Base-by-base conservation (phyloP, 257 asterid species). In the Scutellaria galericulata region DNA sequence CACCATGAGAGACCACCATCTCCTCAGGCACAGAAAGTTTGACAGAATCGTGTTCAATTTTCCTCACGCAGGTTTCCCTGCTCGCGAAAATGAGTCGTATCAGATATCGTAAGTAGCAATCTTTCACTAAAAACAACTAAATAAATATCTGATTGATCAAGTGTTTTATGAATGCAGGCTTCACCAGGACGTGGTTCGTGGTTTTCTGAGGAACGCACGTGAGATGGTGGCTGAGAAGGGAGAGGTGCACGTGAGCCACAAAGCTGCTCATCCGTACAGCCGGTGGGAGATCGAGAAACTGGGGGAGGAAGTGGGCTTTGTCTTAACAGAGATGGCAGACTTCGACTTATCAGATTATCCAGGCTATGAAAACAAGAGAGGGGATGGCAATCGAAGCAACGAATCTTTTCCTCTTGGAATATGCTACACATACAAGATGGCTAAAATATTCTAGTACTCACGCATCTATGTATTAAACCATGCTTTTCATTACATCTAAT, bases 171-270 rank as follows among this genome's bases (percentile, higher is more conserved):
- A 39, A 8, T 66, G 1, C 72, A 82, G 84, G 75, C 80, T 57
- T 64, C 88, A 81, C 46, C 74, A 66, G 72, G 44, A 37, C 0
- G 57, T 83, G 15, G 80, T 80, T 10, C 66, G 71, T 9, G 80
- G 80, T 1, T 80, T 83, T 37, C 42, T 83, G 11, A 53, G 40
- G 15, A 77, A 9, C 4, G 84, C 81, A 0, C 22, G 35, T 5
- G 22, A 45, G 40, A 77, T 80, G 83, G 2, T 80, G 59, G 14
- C 3, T 0, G 47, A 31, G 0, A 5, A 35, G 5, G 87, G 87
- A 10, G 83, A 83, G 58, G 74, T 80, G 5, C 87, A 83, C 35
- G 9, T 83, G 6, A 80, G 84, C 1, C 87, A 83, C 54, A 83
- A 83, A 64, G 77, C 77, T 6, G 37, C 79, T 0, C 7, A 74